Percentiles rank a stretch among this genome's conserved stretches.
Conservation (phyloP, 2,329 filamentous ascomycete genomes). For the Sordariomycetes sp. region DNA sequence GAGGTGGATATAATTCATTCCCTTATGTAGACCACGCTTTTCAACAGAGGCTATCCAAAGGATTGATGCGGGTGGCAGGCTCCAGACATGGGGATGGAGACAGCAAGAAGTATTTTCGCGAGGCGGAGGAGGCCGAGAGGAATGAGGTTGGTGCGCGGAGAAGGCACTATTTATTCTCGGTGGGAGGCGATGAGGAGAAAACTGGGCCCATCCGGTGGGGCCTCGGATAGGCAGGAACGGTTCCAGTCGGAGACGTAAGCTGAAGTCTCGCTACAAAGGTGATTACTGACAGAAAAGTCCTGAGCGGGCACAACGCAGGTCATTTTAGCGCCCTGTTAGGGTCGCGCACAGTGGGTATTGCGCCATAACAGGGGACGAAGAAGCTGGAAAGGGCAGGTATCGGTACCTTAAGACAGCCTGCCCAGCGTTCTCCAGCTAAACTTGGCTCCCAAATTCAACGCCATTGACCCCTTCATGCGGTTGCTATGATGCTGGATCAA, state of each 20-base stretch:
- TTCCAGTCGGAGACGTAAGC: background rate
- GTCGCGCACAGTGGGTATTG: no score
- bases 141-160: background rate
- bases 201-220: background rate
- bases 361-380: no score
- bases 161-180: background rate
- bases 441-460: background rate
- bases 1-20: constrained; percentile 7
- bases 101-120: background rate
- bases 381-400: no score
- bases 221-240: background rate
- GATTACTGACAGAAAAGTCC: no score
- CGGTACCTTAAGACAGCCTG: no score
- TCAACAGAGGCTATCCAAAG: background rate
- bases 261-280: background rate
- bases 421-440: background rate
- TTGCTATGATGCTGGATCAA: background rate
- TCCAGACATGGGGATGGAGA: background rate
- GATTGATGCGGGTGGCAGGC: background rate
- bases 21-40: background rate
- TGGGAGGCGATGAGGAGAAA: background rate
- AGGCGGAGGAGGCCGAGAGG: background rate
- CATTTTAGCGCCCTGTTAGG: no score
- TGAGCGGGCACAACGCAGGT: no score
- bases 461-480: background rate